Percentiles rank a stretch among this genome's conserved stretches.
phyloP scores from a whole-genome alignment of 805 yeast genomes.

The Lachancea kluyveri region DNA sequence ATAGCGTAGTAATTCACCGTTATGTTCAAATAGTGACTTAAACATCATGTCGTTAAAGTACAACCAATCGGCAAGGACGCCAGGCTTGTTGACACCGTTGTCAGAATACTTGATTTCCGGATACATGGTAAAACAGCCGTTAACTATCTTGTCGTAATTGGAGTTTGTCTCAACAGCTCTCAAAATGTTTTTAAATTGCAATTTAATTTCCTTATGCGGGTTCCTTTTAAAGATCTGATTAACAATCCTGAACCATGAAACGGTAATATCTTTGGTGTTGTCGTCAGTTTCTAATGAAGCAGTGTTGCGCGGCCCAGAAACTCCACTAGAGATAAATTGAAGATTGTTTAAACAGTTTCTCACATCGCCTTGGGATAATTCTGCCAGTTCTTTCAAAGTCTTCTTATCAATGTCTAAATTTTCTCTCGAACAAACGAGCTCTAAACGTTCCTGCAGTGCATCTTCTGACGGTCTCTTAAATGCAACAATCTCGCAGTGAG shows the following conservation, averaged over 20 bases:
- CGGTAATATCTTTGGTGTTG: conserved; percentile 48
- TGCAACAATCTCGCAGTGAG: conserved; percentile 62
- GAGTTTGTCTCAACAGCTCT: conserved; percentile 41
- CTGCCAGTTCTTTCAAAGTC: conserved; percentile 58
- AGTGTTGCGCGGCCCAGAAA: not conserved
- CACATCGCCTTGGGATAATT: conserved; percentile 72
- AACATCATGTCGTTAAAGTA: conserved; percentile 59
- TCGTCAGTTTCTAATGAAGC: conserved; percentile 2
- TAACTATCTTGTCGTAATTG: conserved; percentile 56
- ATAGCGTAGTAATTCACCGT: conserved; percentile 47
- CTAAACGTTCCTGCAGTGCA: conserved; percentile 41
- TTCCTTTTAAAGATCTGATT: conserved; percentile 54
- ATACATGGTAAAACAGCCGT: conserved; percentile 67
- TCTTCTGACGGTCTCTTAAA: conserved; percentile 54
- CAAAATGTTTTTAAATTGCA: conserved; percentile 43
- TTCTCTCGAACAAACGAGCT: conserved; percentile 51
- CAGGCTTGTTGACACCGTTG: conserved; percentile 52
- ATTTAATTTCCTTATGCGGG: conserved; percentile 38
- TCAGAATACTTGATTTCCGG: conserved; percentile 60
- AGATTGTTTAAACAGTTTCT: conserved; percentile 78
- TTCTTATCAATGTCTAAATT: conserved; percentile 41
- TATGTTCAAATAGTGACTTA: conserved; percentile 34
- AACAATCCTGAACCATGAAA: conserved; percentile 63
- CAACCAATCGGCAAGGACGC: conserved; percentile 68
- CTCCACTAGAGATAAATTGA: conserved; percentile 46